Base-by-base conservation (phyloP, 179 eudicot species). In the Beta macrorhiza region DNA sequence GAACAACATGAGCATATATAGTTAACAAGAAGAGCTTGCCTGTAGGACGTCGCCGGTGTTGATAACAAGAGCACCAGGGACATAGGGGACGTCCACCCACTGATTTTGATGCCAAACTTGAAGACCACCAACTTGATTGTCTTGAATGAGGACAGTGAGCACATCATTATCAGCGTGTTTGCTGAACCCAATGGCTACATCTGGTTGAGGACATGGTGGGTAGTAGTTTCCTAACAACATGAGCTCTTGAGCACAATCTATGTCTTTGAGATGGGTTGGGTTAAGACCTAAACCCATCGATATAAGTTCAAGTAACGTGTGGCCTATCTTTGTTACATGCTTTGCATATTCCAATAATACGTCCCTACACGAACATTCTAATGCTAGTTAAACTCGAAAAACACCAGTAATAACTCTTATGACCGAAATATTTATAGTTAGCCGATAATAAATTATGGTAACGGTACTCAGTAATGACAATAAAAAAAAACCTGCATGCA, bases 181-280 rank as follows among this genome's bases (percentile, higher is more conserved):
- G 47, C 69, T 42, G 19, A 67, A 37, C 64, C 90, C 87, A 42
- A 84, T 64, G 57, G 88, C 55, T 37, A 67, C 64, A 20, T 85
- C 86, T 0, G 90, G 88, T 67, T 87, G 80, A 0, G 88, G 90
- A 77, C 86, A 83, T 12, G 80, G 64, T 11, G 86, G 88, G 29
- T 87, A 85, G 71, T 83, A 87, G 45, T 85, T 81, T 49, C 78
- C 57, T 3, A 59, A 59, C 32, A 69, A 17, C 25, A 51, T n/a
- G 32, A 70, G 68, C 37, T 59, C 84, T 51, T 77, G 79, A n/a
- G 72, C 80, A 17, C 85, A 83, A 52, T 72, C 78, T 15, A 87
- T 63, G 75, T 77, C 70, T 47, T 37, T 81, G 0, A 81, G 25
- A 5, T 81, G 59, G n/a, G 20, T 32, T 17, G 70, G 79, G 69